Evolutionary conservation across 2,329 filamentous ascomycete species (phyloP).

Genomic region (Ceratocystis colombiana): DNA sequence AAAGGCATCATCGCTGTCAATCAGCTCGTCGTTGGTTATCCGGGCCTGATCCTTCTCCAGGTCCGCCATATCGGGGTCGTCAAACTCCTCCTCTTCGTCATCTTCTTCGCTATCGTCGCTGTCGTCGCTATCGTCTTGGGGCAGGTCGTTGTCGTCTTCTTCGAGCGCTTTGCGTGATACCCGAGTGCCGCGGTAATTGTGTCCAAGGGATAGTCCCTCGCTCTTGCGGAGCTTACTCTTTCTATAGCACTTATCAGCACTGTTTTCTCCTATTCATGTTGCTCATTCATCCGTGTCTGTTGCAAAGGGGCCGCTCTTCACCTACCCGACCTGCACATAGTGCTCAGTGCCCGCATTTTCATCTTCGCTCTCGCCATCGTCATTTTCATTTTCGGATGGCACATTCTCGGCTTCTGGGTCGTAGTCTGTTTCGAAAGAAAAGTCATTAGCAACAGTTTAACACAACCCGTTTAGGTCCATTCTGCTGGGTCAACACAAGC

Average conservation of each 20-base stretch:
- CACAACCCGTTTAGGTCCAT: too few relatives aligned
- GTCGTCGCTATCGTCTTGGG: conserved; percentile 39
- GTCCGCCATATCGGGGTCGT: conserved; percentile 47
- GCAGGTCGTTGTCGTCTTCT: conserved; percentile 39
- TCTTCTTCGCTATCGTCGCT: conserved; percentile 40
- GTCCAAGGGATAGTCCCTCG: conserved; percentile 58
- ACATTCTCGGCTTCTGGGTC: conserved; percentile 63
- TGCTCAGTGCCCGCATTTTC: conserved; percentile 67
- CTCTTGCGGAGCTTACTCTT: conserved; percentile 76
- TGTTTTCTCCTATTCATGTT: not conserved
- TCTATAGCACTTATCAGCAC: conserved; percentile 33
- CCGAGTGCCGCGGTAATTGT: conserved; percentile 67
- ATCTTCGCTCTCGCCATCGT: conserved; percentile 40
- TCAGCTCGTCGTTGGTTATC: conserved; percentile 48
- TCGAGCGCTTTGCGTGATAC: conserved; percentile 61
- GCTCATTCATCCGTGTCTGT: not conserved
- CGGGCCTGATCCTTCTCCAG: conserved; percentile 41
- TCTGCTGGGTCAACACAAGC: not conserved
- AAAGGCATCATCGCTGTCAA: conserved; percentile 60
- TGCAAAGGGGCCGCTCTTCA: not conserved
- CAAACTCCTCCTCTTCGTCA: conserved; percentile 43
- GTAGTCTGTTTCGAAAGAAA: conserved; percentile 47
- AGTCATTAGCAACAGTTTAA: not conserved
- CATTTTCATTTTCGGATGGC: conserved; percentile 46
- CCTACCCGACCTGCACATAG: conserved; percentile 65